Evolutionary conservation across 306 rosid species (phyloP).

Genomic region (Albizia julibrissin): DNA sequence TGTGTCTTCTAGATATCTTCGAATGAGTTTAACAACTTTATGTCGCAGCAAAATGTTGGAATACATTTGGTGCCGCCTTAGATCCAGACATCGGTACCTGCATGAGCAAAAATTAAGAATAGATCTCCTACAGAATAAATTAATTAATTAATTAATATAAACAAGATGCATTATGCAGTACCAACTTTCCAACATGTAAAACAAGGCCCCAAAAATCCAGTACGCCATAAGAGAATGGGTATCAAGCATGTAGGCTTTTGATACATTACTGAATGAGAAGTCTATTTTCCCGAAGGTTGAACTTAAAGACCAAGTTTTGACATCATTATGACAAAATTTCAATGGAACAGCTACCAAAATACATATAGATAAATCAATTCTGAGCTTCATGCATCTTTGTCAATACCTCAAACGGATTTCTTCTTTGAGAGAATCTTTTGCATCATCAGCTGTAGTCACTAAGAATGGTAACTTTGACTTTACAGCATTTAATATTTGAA

Average conservation of each 20-base stretch:
- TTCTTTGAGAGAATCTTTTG: slow-evolving; percentile 82
- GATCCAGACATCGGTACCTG: slow-evolving; percentile 93
- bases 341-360: not conserved
- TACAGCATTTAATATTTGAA: slow-evolving; percentile 77
- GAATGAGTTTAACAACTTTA: slow-evolving; percentile 82
- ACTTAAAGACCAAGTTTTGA: not conserved
- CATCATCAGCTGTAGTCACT: slow-evolving; percentile 79
- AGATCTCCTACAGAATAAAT: slow-evolving; percentile 22
- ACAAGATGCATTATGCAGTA: not conserved
- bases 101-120: slow-evolving; percentile 30
- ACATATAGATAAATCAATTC: slow-evolving; percentile 7
- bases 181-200: not conserved
- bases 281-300: not conserved
- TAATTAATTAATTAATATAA: not conserved
- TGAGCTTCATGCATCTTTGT: slow-evolving; percentile 5
- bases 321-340: not conserved
- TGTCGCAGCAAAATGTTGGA: slow-evolving; percentile 80
- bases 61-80: slow-evolving; percentile 84
- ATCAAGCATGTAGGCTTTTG: not conserved
- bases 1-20: slow-evolving; percentile 81
- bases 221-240: not conserved
- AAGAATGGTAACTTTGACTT: slow-evolving; percentile 78
- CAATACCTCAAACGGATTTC: slow-evolving; percentile 88
- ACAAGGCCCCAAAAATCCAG: not conserved
- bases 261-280: slow-evolving; percentile 22